Percentiles rank a stretch among this genome's conserved stretches.
phyloP scores from a whole-genome alignment of 2,329 filamentous ascomycete species.

The Apiospora phragmitis region DNA sequence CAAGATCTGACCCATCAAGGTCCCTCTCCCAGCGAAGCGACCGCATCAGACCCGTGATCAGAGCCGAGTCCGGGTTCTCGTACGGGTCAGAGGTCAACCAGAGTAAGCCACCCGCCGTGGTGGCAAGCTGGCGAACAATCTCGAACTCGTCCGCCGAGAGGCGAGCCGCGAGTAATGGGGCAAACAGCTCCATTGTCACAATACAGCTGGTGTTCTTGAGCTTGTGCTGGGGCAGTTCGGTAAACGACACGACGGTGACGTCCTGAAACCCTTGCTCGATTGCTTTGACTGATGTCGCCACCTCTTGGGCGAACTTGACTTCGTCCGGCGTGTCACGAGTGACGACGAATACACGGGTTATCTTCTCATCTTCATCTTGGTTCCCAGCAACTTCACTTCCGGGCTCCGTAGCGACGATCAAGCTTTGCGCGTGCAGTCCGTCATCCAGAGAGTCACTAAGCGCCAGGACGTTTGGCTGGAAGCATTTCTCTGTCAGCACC shows the following conservation, averaged over 20 bases:
- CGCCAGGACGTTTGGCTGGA: background rate
- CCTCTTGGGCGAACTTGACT: background rate
- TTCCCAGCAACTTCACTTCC: background rate
- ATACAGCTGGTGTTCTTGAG: constrained; percentile 6
- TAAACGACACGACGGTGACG: background rate
- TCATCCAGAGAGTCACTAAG: background rate
- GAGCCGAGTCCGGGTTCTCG: constrained; percentile 10
- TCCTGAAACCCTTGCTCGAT: background rate
- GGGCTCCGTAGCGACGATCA: constrained; percentile 7
- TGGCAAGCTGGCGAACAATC: constrained; percentile 14
- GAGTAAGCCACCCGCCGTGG: constrained; percentile 10
- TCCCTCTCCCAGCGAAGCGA: constrained; percentile 15
- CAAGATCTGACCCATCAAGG: constrained; percentile 3
- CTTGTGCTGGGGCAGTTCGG: background rate
- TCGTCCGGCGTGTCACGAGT: background rate
- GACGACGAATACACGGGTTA: background rate
- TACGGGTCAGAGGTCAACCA: constrained; percentile 7
- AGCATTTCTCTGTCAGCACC: background rate
- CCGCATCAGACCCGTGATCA: constrained; percentile 19
- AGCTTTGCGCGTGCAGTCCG: background rate
- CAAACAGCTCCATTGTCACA: background rate
- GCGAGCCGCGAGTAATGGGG: background rate
- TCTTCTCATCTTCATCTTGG: background rate
- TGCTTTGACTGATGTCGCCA: background rate
- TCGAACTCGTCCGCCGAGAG: constrained; percentile 9